Evolutionary conservation across 2,329 filamentous ascomycete species (phyloP).

Genomic region (Triangularia verruculosa): DNA sequence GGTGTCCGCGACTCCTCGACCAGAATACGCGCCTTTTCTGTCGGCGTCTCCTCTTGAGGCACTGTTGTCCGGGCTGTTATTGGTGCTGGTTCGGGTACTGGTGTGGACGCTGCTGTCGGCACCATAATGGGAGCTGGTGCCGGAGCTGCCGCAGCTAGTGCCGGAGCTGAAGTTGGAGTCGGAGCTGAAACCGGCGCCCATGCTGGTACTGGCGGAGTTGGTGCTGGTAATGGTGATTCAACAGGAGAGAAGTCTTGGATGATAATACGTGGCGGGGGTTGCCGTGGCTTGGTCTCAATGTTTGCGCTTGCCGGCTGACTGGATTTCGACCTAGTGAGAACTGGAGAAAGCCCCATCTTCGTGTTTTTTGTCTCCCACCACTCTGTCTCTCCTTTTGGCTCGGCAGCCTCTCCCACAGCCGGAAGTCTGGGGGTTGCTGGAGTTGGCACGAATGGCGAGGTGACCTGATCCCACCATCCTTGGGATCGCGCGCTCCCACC

Average conservation of each 20-base stretch:
- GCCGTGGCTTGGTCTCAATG: constrained; percentile 1
- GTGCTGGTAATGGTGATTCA: constrained; percentile 10
- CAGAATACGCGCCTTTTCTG: constrained; percentile 42
- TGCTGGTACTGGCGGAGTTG: neutral
- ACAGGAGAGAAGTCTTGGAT: constrained; percentile 20
- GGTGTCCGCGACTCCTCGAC: constrained; percentile 36
- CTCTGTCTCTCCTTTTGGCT: constrained; percentile 28
- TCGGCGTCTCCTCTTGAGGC: constrained; percentile 25
- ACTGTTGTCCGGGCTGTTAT: neutral
- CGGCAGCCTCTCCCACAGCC: constrained; percentile 30
- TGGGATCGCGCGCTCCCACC: constrained; percentile 58
- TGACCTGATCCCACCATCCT: constrained; percentile 78
- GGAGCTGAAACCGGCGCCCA: constrained; percentile 26
- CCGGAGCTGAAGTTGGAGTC: constrained; percentile 26
- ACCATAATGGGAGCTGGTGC: constrained; percentile 38
- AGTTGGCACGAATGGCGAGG: constrained; percentile 60
- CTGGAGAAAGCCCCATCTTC: constrained; percentile 16
- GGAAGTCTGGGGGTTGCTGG: constrained; percentile 44
- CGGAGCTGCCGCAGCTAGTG: neutral
- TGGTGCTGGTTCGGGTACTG: neutral
- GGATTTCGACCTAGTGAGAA: neutral
- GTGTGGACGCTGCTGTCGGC: neutral
- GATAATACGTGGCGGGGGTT: constrained; percentile 20
- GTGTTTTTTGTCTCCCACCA: constrained; percentile 37
- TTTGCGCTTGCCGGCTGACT: neutral